phyloP scores from a whole-genome alignment of 2,329 filamentous ascomycete genomes.

The Trichoderma sp. region DNA sequence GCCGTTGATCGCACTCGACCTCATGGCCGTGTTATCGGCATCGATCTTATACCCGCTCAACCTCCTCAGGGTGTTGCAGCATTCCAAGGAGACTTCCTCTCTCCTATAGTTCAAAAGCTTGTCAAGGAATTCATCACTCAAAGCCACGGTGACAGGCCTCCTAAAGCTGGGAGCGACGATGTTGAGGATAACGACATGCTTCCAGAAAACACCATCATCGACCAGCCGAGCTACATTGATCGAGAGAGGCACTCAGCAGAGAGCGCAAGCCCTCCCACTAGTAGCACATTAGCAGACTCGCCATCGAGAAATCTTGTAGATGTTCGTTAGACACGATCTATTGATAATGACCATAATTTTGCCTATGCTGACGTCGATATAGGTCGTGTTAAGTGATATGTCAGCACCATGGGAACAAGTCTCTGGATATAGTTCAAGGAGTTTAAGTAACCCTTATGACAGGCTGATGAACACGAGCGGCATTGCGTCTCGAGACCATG shows the following conservation, averaged over 20 bases:
- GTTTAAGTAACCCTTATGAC: slow-evolving; percentile 89
- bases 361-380: background rate
- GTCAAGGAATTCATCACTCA: slow-evolving; percentile 72
- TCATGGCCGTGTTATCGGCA: slow-evolving; percentile 76
- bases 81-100: slow-evolving; percentile 92
- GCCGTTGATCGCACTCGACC: slow-evolving; percentile 76
- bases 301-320: slow-evolving; percentile 55
- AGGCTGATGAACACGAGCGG: slow-evolving; percentile 99
- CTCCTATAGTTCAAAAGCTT: slow-evolving; percentile 67
- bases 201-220: slow-evolving; percentile 26
- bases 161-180: slow-evolving; percentile 9
- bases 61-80: slow-evolving; percentile 89
- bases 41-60: slow-evolving; percentile 89
- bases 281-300: background rate
- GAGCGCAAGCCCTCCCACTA: slow-evolving; percentile 37
- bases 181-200: slow-evolving; percentile 22
- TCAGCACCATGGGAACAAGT: slow-evolving; percentile 91
- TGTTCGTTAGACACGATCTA: slow-evolving; percentile 39
- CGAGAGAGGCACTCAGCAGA: slow-evolving; percentile 48
- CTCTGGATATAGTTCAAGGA: slow-evolving; percentile 75
- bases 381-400: slow-evolving; percentile 97
- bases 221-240: slow-evolving; percentile 62
- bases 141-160: slow-evolving; percentile 37
- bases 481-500: slow-evolving; percentile 80
- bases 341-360: background rate